These are phyloP conservation scores for Oidiodendron maius DNA, from an alignment of 495 filamentous ascomycete genomes.

Conservation along the genomic window DNA sequence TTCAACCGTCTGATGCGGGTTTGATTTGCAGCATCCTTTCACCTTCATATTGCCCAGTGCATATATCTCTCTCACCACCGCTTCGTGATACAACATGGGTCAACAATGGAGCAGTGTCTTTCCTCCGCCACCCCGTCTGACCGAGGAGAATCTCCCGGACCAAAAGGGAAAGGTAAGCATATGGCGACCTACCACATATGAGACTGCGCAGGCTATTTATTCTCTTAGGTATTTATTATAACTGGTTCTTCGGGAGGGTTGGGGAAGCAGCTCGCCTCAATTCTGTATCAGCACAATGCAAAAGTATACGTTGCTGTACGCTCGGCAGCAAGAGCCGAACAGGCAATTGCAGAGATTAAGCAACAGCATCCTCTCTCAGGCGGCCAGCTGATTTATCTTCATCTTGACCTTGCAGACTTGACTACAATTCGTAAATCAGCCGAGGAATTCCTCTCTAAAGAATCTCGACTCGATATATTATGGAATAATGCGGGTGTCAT, in stretches of 20 bases:
- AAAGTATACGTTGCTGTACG: slow-evolving; percentile 62
- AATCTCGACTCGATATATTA: slow-evolving; percentile 47
- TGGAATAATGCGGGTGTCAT: slow-evolving; percentile 71
- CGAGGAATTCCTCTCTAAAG: slow-evolving; percentile 30
- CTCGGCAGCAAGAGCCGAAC: slow-evolving; percentile 42
- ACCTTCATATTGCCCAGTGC: no score
- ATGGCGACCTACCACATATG: background rate
- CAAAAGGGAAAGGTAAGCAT: slow-evolving; percentile 18
- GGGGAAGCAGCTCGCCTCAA: slow-evolving; percentile 52
- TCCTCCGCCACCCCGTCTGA: slow-evolving; percentile 16
- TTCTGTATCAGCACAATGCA: slow-evolving; percentile 52
- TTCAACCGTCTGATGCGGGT: no score
- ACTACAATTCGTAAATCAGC: slow-evolving; percentile 28
- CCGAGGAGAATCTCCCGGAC: slow-evolving; percentile 16
- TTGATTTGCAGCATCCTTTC: no score
- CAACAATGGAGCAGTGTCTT: no score
- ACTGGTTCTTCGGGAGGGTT: background rate
- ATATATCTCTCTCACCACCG: no score
- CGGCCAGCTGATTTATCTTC: slow-evolving; percentile 33
- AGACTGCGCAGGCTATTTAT: background rate
- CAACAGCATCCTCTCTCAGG: slow-evolving; percentile 14
- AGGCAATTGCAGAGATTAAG: slow-evolving; percentile 44
- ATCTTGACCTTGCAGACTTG: slow-evolving; percentile 38
- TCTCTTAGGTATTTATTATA: background rate
- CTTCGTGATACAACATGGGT: no score